Conservation (phyloP, 1,284 basidiomycete genomes). For the Boletus albobrunnescens region DNA sequence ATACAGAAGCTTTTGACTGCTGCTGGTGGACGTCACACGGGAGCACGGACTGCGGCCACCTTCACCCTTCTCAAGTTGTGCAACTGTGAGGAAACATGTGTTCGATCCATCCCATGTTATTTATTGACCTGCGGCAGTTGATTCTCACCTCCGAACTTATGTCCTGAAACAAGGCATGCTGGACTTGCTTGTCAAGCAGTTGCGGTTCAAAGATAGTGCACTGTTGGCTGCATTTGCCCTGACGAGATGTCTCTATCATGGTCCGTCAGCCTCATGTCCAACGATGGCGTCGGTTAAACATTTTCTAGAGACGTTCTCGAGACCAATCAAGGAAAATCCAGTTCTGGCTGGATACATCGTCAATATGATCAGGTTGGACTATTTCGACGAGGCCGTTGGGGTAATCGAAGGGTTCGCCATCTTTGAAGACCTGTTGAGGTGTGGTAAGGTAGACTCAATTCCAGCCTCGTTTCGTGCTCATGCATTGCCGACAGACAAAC, state of each 20-base stretch:
- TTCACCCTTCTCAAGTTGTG: constrained; percentile 10
- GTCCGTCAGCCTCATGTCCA: neutral
- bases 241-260: constrained; percentile 1
- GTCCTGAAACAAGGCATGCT: constrained; percentile 1
- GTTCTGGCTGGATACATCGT: constrained; percentile 4
- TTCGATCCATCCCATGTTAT: neutral
- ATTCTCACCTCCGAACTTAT: constrained; percentile 1
- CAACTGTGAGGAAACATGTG: neutral
- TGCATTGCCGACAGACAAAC: neutral
- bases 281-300: neutral
- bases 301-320: neutral
- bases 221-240: constrained; percentile 8
- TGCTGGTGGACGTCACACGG: neutral
- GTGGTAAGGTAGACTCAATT: neutral
- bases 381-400: constrained; percentile 8
- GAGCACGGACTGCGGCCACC: constrained; percentile 6
- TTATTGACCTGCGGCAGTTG: neutral
- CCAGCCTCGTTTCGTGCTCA: neutral
- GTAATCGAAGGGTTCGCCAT: constrained; percentile 4
- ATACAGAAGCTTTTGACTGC: constrained; percentile 7
- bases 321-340: neutral
- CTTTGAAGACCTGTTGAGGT: constrained; percentile 6
- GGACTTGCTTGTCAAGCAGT: constrained; percentile 4
- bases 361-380: constrained; percentile 7
- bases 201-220: constrained; percentile 5